Base-by-base conservation (phyloP, 1,139 yeast species). In the Casaregolazyma lundiana region DNA sequence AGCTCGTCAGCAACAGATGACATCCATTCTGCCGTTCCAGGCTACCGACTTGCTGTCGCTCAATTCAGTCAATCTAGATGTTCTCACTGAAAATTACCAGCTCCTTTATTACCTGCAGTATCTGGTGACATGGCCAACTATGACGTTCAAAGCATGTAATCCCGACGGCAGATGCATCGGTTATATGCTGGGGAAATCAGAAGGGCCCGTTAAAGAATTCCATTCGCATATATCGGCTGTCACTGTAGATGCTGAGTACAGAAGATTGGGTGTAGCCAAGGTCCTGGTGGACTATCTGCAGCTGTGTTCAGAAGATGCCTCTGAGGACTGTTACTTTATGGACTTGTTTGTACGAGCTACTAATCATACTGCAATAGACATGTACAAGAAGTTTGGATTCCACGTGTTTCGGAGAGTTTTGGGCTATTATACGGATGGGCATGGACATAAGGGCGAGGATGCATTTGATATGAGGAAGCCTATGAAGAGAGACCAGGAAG, bases 191-290 rank as follows among this genome's bases (percentile, higher is more conserved):
- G 98, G 95, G n/a, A 94, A 94, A 65, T 83, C 95, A 2, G 98
- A 94, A 65, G 98, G 98, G 1, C 69, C 71, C 18, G 78, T 75
- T 15, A 78, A 75, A 46, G 95, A 89, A 54, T 92, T 97, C 96
- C 99, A 94, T 61, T 80, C 96, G 0, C 99, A 94, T 65, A 89
- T 94, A 48, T 89, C 97, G 0, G 98, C 98, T 0, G 96, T 94
- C 2, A 89, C 98, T 0, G 84, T 94, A 0, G 84, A 84, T 51
- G 82, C 86, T 20, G 81, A 80, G 46, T 90, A 84, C 60, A 71
- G 99, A 50, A 71, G 98, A 50, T 73, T 92, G 17, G 95, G 96
- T 1, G 70, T 90, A 42, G 98, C 97, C 0, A 60, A 65, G 48
- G 76, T 76, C 50, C 72, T 90, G 47, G 90, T 96, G 61, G 70